These are phyloP conservation scores for Oryza glumipatula DNA, from an alignment of 176 grass and related monocot genomes.

Conservation along the genomic window DNA sequence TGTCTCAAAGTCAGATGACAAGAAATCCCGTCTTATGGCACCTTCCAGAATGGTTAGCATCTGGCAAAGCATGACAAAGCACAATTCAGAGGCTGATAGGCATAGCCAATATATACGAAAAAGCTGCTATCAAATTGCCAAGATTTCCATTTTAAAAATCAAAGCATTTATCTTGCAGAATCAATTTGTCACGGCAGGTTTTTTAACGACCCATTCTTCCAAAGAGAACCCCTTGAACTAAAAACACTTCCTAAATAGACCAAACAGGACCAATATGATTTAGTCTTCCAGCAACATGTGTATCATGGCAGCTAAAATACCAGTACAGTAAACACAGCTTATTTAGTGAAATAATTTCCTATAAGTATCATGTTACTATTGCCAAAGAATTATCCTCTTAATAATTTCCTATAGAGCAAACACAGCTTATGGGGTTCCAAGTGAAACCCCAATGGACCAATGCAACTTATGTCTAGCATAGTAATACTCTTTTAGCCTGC, in stretches of 20 bases:
- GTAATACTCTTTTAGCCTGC: not conserved
- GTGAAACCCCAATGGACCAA: conserved; percentile 3
- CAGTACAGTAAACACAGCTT: not conserved
- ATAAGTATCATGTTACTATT: not conserved
- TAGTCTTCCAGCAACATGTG: not conserved
- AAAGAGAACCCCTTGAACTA: conserved; percentile 16
- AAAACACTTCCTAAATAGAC: not conserved
- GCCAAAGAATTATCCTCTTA: conserved; percentile 5
- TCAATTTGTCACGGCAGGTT: not conserved
- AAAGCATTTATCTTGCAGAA: not conserved
- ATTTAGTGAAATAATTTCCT: conserved; percentile 10
- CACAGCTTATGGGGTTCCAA: not conserved
- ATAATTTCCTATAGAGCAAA: not conserved
- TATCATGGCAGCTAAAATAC: conserved; percentile 1
- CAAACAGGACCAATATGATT: not conserved
- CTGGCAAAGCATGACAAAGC: conserved; percentile 42
- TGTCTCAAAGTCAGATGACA: conserved; percentile 77
- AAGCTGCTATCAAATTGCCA: conserved; percentile 3
- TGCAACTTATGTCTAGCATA: not conserved
- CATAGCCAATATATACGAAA: not conserved
- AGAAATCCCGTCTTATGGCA: conserved; percentile 74
- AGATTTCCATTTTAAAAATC: not conserved
- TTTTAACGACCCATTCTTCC: not conserved
- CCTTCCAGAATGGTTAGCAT: conserved; percentile 77
- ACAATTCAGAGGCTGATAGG: conserved; percentile 20